Evolutionary conservation across 306 rosid genomes (phyloP), one percentile per base, ranked within the genome.

Genomic region (Dalbergia cultrata): DNA sequence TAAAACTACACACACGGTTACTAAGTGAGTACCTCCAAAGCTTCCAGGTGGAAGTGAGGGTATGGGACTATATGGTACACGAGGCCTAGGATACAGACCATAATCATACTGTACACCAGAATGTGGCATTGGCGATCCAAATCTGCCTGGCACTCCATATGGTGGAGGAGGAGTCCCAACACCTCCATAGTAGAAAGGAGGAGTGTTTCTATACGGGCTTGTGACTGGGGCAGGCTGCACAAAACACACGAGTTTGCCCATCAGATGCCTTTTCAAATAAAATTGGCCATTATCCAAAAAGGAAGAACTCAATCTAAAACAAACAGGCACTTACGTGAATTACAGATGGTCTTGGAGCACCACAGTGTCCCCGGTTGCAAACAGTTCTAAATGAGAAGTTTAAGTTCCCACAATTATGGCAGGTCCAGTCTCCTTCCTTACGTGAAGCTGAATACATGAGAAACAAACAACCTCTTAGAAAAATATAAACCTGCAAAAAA

Each of bases 361-460:
- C 80, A 35, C 92, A 88, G 9, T 77, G 78, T 50, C 81, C 81
- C 16, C 84, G 83, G 47, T 88, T 84, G 85, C 92, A 88, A 34
- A 81, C 82, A 58, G 54, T 69, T 79, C 92, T 79, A 73, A 88
- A 88, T 8, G 88, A 79, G 21, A 88, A 88, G 79, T 88, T 88
- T 5, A 88, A 49, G 67, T 88, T 86, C 17, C 92, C 88, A 75
- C 92, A 86, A 49, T 57, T 80, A 21, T 63, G 77, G 71, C 92
- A 86, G 26, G 74, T 86, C 92, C 92, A 88, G 45, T 88, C 90
- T 81, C 91, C 91, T 21, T 86, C 88, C 54, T 60, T 81, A 13
- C 79, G 86, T 0, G 81, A 39, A 75, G 75, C 91, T 88, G 77
- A 68, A 73, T 44, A 74, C 77, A 82, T 53, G 14, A 22, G 44